Evolutionary conservation across 208 protist species (phyloP), one percentile per base, ranked within the genome.

Genomic region (Trypanosomatidae sp.): DNA sequence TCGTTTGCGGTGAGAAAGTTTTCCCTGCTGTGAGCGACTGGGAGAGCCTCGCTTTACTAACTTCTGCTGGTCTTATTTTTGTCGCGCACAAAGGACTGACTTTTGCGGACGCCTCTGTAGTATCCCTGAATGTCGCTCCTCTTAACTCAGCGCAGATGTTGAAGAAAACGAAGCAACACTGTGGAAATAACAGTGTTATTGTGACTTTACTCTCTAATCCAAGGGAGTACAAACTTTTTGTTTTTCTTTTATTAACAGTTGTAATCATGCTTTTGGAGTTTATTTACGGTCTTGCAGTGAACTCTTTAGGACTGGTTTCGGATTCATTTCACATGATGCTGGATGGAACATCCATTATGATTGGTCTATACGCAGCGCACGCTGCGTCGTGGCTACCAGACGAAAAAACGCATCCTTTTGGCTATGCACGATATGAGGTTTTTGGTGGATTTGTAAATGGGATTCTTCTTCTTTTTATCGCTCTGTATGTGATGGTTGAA

Each of bases 261-360:
- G 28, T 70, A 8, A 86, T 95, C 22, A 96, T 95, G 92, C 17
- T 91, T 80, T 65, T 98, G 12, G 94, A 98, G 79, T 82, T 97
- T 43, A 6, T 88, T 28, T 97, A 96, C 80, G 94, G 92, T 33
- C 47, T 95, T 60, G 67, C 76, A 0, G 79, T 69, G 4, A 95
- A 95, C 47, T 97, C 91, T 30, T 62, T 96, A 0, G 97, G 97
- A 22, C 77, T 99, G 4, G 95, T 99, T 56, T 97, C 95, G 0
- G 98, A 99, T 88, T 91, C 93, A 6, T 98, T 98, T 72, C 98
- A 99, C 81, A 99, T 99, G 98, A 80, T 99, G 17, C 95, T 99
- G 39, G 98, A 99, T 75, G 97, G 89, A 9, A 89, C 88, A 12
- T 98, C 98, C 0, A 82, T 99, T 17, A 84, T 81, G n/a, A 96